Evolutionary conservation across 441 rosid genomes (phyloP), one percentile per base, ranked within the genome.

Genomic region (Euphorbia schlechtendalii): DNA sequence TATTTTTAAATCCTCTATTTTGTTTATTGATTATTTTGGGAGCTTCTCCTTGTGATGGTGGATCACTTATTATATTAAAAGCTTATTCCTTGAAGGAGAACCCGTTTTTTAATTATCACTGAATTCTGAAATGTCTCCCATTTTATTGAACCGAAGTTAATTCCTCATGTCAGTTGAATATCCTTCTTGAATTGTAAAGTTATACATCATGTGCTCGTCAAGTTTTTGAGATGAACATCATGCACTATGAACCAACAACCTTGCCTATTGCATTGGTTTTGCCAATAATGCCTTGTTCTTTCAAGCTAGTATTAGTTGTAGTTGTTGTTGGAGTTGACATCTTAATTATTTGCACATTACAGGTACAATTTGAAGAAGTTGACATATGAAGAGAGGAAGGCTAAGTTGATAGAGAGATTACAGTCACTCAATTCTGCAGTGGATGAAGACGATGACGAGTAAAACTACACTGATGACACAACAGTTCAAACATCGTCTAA

Each of bases 331-430:
- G 51, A 56, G 17, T 13, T 0, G 0, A 10, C 0, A 9, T 59
- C 38, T 40, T 2, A 41, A 51, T 38, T 54, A 14, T 66, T 14
- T 17, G 40, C 53, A 52, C 4, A 8, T 11, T 20, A 15, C 81
- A 86, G 91, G 74, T 82, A 72, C 74, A 89, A 84, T 67, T 75
- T 80, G 83, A 89, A 79, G 86, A 89, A 86, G 71, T 77, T 89
- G 38, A 87, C 95, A 0, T 90, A 86, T 0, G 97, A 90, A 27
- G 87, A 90, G 46, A 85, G 92, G 82, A 90, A 81, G 76, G 81
- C 75, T 12, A 84, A 82, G 79, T 76, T 90, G 88, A 77, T 88
- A 7, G 91, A 86, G 70, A 73, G 94, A 69, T 63, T 90, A 56
- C 75, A 72, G 25, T 82, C 90, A 60, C 84, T 90, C 64, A 90